phyloP scores from a whole-genome alignment of 495 filamentous ascomycete genomes.

The Podospora didyma region DNA sequence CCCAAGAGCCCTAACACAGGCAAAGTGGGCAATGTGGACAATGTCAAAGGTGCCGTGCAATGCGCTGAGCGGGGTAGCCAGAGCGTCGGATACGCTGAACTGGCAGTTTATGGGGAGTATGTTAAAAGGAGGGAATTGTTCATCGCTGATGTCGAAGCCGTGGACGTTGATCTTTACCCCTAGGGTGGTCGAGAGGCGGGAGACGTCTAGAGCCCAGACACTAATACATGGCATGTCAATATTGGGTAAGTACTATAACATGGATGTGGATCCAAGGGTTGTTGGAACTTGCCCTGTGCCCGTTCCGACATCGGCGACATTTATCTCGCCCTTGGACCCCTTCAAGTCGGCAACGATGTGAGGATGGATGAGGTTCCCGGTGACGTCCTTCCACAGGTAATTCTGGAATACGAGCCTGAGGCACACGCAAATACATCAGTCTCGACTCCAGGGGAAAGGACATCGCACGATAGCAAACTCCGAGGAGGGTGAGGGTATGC shows the following conservation, averaged over 20 bases:
- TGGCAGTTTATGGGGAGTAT: not conserved
- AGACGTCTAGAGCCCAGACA: conserved; percentile 5
- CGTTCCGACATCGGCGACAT: conserved; percentile 9
- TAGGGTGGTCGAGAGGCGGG: not conserved
- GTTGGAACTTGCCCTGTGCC: conserved; percentile 3
- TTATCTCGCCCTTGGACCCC: not conserved
- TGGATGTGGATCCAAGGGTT: not conserved
- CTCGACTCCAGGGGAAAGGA: no score
- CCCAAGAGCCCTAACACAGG: conserved; percentile 4
- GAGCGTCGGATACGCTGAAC: conserved; percentile 5
- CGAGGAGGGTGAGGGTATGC: no score
- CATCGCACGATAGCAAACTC: no score
- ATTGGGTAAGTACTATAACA: not conserved
- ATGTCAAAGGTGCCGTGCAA: conserved; percentile 6
- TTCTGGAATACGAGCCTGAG: not conserved
- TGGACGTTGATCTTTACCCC: conserved; percentile 10
- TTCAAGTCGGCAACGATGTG: conserved; percentile 1
- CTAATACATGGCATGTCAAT: not conserved
- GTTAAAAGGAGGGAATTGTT: conserved; percentile 4
- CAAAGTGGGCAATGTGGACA: conserved; percentile 10
- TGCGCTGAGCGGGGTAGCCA: not conserved
- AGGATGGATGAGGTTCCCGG: not conserved
- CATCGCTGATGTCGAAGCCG: conserved; percentile 14
- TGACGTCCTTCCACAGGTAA: conserved; percentile 8
- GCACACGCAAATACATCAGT: not conserved